phyloP scores from a whole-genome alignment of 2,329 filamentous ascomycete genomes.

The Ascochyta fabae region DNA sequence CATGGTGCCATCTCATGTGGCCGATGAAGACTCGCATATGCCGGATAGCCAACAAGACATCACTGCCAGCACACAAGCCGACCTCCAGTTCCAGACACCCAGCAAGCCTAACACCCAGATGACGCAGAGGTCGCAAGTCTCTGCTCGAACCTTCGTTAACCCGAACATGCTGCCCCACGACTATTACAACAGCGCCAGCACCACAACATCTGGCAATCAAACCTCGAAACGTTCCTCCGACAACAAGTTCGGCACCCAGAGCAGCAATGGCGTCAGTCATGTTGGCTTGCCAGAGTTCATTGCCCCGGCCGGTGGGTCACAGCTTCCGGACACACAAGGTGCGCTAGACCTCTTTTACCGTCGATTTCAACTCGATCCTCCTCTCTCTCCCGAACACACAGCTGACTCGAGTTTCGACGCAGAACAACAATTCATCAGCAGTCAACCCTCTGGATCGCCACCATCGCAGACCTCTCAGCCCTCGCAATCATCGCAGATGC shows the following conservation, averaged over 20 bases:
- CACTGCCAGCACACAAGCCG: constrained; percentile 39
- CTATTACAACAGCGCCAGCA: constrained; percentile 86
- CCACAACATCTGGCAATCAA: constrained; percentile 81
- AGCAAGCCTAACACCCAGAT: constrained; percentile 39
- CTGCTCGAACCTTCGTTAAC: constrained; percentile 65
- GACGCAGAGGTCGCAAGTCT: constrained; percentile 68
- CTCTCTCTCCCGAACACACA: constrained; percentile 10
- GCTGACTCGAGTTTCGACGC: constrained; percentile 28
- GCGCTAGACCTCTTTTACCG: constrained; percentile 43
- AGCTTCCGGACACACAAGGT: constrained; percentile 70
- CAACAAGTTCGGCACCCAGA: constrained; percentile 76
- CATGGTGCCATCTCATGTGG: constrained; percentile 45
- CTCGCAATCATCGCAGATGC: constrained; percentile 33
- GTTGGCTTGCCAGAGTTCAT: constrained; percentile 64
- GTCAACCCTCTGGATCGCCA: constrained; percentile 48
- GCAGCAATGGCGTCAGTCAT: constrained; percentile 67
- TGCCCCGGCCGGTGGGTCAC: constrained; percentile 60
- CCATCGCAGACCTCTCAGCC: constrained; percentile 47
- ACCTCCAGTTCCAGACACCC: constrained; percentile 43
- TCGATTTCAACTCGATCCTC: constrained; percentile 21
- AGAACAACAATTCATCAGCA: constrained; percentile 45
- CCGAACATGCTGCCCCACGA: constrained; percentile 64
- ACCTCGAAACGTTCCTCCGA: constrained; percentile 76
- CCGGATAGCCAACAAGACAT: constrained; percentile 52
- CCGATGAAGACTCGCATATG: constrained; percentile 54